Conservation (phyloP, 2,329 filamentous ascomycete genomes). For the Arthrobotrys entomopaga region DNA sequence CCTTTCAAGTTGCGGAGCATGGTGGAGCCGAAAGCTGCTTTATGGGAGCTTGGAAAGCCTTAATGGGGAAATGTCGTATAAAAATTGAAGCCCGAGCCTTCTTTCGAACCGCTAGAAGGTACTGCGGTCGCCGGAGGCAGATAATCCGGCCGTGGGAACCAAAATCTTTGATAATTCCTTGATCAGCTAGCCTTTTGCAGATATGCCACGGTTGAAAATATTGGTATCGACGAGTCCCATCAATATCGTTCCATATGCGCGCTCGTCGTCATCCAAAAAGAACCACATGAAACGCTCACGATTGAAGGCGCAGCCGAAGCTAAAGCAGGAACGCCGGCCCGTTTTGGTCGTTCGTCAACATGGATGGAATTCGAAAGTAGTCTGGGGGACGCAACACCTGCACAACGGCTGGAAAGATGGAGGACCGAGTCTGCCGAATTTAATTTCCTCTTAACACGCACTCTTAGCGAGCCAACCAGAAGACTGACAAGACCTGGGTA, state of each 20-base stretch:
- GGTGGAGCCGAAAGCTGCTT: slow-evolving; percentile 29
- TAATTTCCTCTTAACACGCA: slow-evolving; percentile 12
- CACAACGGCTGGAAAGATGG: no score
- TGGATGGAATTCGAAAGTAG: no score
- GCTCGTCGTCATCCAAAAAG: neutral
- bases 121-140: slow-evolving; percentile 37
- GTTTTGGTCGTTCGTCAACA: slow-evolving; percentile 26
- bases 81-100: no score
- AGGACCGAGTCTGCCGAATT: slow-evolving; percentile 42
- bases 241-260: slow-evolving; percentile 10
- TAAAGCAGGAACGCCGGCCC: slow-evolving; percentile 56
- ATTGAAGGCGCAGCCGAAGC: slow-evolving; percentile 19
- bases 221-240: slow-evolving; percentile 11
- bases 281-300: slow-evolving; percentile 33
- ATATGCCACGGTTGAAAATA: neutral
- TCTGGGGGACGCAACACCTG: no score
- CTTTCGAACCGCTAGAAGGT: no score
- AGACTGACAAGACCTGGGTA: neutral
- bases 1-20: slow-evolving; percentile 25
- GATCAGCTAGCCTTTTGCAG: neutral
- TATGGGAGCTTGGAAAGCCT: no score
- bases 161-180: slow-evolving; percentile 6
- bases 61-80: no score
- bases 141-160: slow-evolving; percentile 49
- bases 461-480: slow-evolving; percentile 24